Evolutionary conservation across 1,284 basidiomycete genomes (phyloP), one percentile per base, ranked within the genome.

Genomic region (Caloboletus firmus): DNA sequence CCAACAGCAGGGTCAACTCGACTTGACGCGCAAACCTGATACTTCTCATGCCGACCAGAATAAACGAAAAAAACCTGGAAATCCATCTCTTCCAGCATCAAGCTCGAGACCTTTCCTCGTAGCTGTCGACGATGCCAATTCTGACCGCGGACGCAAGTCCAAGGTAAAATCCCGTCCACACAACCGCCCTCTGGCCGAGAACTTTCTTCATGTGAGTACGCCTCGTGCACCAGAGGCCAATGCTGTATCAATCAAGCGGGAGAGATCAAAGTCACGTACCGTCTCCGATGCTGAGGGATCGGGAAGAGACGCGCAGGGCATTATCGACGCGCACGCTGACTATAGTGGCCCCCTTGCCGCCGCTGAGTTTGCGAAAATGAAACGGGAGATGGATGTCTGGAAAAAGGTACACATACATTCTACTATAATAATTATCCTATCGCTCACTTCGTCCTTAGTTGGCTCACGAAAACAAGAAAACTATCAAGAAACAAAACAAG

Each of bases 401-500:
- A 80, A 76, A 65, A 81, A 76, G 66, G 86, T 85, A 59, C 62
- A 60, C 55, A 61, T 59, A 59, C 47, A 63, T 24, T 30, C 32
- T 8, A 15, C 28, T 9, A 22, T 26, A n/a, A 26, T 20, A 34
- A 36, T 10, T 10, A 28, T 5, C 10, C n/a, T 3, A 2, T 48
- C 15, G 6, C 62, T 80, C 39, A 77, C 68, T 51, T 71, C 10
- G n/a, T 30, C 18, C 42, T 1, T 50, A 81, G 74, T 65, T 77
- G 47, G 60, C 77, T 17, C 69, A 75, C 20, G 76, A 80, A 15
- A 69, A 70, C 45, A 84, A 79, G 70, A 87, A 82, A 64, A 69
- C 66, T 0, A 69, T 77, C 1, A 79, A 78, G 63, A 83, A 81
- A 56, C 82, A 86, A 58, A 72, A 63, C 49, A 86, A 87, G 76